Evolutionary conservation across 2,329 filamentous ascomycete species (phyloP), one percentile per base, ranked within the genome.

Genomic region (Arthrobotrys conoides): DNA sequence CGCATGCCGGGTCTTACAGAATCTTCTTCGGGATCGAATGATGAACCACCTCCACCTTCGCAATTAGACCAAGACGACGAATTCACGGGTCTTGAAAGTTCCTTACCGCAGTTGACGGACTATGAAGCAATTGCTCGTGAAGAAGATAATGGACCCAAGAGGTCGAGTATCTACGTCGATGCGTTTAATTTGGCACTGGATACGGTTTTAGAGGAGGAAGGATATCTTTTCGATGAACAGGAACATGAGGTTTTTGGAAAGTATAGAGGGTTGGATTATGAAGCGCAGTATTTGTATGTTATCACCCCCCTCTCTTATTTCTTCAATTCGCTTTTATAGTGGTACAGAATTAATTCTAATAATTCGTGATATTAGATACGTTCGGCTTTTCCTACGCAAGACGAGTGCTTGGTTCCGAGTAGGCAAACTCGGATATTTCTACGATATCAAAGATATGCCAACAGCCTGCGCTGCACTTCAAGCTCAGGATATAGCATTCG

Each of bases 121-220:
- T 33, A 68, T 36, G 69, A 79, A 27, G 69, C 64, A 2, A 67
- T 73, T 16, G 22, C 53, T 20, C 53, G 46, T 41, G 69, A 79
- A 12, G 76, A 79, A 30, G 18, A 53, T 20, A 57, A 55, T 12
- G 76, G 64, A n/a, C 69, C 64, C n/a, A 65, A 69, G 8, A 64
- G 18, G 48, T 79, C 76, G 22, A 72, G 69, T 36, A 69, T 99
- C 70, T 99, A 99, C 82, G 93, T 97, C 18, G 96, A 99, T 85
- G 96, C 96, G 0, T 99, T 99, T 87, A 97, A 97, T 82, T 87
- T 98, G 14, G 93, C 95, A 1, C 86, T 99, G 61, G 91, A 95
- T 76, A 97, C 93, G 0, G 96, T 99, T 2, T 85, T 98, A 12
- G 90, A 93, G 61, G 93, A 98, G 72, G 96, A 99, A 84, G 88